Evolutionary conservation across 2,329 filamentous ascomycete genomes (phyloP).

Genomic region (Beauveria scarabaeidicola): DNA sequence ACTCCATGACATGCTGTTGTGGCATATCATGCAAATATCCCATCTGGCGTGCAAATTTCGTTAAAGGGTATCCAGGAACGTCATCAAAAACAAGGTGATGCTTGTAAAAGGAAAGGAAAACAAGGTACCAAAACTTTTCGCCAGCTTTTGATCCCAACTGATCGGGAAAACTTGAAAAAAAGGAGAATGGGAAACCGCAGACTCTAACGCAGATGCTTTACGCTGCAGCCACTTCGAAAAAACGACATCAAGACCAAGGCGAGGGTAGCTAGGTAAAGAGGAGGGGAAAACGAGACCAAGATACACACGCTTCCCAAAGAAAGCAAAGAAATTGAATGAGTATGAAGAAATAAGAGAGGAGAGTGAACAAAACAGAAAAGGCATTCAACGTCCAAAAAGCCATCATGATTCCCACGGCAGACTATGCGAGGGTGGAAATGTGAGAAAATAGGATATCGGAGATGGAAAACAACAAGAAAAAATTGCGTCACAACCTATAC

Average conservation of each 20-base stretch:
- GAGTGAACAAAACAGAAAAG: constrained; percentile 4
- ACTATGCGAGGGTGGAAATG: not conserved
- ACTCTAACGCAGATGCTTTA: constrained; percentile 11
- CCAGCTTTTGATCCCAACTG: constrained; percentile 7
- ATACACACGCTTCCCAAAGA: constrained; percentile 6
- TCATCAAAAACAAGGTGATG: not conserved
- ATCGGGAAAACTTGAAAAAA: not conserved
- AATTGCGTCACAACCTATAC: constrained; percentile 6
- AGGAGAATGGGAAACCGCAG: constrained; percentile 18
- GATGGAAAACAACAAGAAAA: constrained; percentile 14
- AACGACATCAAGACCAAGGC: constrained; percentile 21
- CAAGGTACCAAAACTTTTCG: constrained; percentile 10
- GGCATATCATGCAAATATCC: not conserved
- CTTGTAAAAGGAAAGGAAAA: not conserved
- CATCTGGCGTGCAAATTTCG: constrained; percentile 3
- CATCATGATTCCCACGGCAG: constrained; percentile 7
- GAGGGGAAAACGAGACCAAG: constrained; percentile 12
- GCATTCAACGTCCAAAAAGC: constrained; percentile 10
- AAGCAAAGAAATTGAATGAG: constrained; percentile 8
- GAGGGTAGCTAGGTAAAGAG: constrained; percentile 14
- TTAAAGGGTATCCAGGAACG: constrained; percentile 10
- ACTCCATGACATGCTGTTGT: not conserved
- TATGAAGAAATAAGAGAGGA: constrained; percentile 9
- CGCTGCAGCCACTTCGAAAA: constrained; percentile 18
- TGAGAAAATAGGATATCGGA: constrained; percentile 9